Percentiles rank a stretch among this genome's conserved stretches.
Evolutionary conservation across 768 basidiomycete genomes (phyloP).

Genomic region (Suillus clintonianus): DNA sequence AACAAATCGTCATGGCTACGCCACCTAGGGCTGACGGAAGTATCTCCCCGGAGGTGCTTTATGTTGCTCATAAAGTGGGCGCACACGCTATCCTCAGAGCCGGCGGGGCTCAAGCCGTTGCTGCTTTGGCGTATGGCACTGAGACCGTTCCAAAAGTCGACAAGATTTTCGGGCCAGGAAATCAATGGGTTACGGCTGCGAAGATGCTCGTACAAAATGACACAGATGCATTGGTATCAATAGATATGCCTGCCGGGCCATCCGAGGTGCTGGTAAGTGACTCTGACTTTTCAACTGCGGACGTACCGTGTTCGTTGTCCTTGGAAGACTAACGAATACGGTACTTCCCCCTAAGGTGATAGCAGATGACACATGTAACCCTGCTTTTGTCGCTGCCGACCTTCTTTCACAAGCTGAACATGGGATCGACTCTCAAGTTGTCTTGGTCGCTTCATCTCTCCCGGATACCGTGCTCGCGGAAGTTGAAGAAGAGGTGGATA

Average conservation of each 20-base stretch:
- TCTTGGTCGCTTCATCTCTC: constrained; percentile 81
- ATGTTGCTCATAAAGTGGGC: constrained; percentile 89
- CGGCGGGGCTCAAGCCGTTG: constrained; percentile 95
- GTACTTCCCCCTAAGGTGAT: constrained; percentile 66
- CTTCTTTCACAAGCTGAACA: constrained; percentile 98
- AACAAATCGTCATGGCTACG: constrained; percentile 89
- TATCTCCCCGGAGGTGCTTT: constrained; percentile 96
- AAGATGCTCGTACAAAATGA: constrained; percentile 99
- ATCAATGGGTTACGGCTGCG: constrained; percentile 99
- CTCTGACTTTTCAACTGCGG: background rate
- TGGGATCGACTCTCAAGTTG: constrained; percentile 97
- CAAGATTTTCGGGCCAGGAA: constrained; percentile 99
- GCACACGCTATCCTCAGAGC: constrained; percentile 91
- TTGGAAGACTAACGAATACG: constrained; percentile 35
- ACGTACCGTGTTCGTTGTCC: constrained; percentile 39
- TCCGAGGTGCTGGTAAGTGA: constrained; percentile 86
- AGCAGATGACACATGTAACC: constrained; percentile 83
- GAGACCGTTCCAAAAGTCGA: constrained; percentile 95
- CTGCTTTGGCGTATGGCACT: constrained; percentile 96
- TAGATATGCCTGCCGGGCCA: constrained; percentile 99
- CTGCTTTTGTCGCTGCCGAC: constrained; percentile 94
- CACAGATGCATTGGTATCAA: constrained; percentile 92
- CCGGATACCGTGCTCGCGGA: constrained; percentile 58
- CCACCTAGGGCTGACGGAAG: constrained; percentile 93
- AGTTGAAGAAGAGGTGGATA: constrained; percentile 84